These are phyloP conservation scores for Pichia eremophila DNA, from an alignment of 805 yeast genomes.

Conservation along the genomic window DNA sequence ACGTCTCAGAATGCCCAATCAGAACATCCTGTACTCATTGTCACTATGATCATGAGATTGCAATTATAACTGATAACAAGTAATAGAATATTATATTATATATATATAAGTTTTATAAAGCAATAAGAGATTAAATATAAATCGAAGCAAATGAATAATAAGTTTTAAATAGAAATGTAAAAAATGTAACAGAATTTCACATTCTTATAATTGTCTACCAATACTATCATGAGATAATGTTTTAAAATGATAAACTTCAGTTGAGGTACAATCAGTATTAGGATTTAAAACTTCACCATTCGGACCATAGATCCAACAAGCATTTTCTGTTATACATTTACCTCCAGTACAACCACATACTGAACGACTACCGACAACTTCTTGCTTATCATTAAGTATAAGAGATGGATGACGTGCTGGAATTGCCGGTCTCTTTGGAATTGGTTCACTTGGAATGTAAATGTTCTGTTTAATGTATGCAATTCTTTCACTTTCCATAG, in stretches of 20 bases:
- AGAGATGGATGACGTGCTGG: constrained; percentile 29
- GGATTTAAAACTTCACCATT: constrained; percentile 25
- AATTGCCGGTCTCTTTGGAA: constrained; percentile 16
- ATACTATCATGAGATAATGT: constrained; percentile 17
- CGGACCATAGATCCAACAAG: constrained; percentile 28
- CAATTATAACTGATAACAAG: too few relatives aligned
- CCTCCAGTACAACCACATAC: constrained; percentile 29
- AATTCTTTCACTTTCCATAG: constrained; percentile 26
- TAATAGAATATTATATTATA: too few relatives aligned
- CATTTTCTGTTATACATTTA: constrained; percentile 25
- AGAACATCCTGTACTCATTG: too few relatives aligned
- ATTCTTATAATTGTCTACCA: constrained; percentile 13
- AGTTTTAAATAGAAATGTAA: too few relatives aligned
- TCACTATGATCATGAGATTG: too few relatives aligned
- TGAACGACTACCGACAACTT: constrained; percentile 19
- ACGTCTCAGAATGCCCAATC: too few relatives aligned
- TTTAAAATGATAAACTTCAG: constrained; percentile 24
- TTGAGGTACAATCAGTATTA: constrained; percentile 17
- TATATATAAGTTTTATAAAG: too few relatives aligned
- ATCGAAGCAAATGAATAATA: too few relatives aligned
- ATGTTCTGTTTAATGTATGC: constrained; percentile 24
- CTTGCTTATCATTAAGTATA: constrained; percentile 24
- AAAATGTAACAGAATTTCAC: not conserved
- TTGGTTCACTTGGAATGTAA: constrained; percentile 23
- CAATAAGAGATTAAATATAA: too few relatives aligned